Conservation (phyloP, 1,284 basidiomycete species). For the Boletus hoseneyae region DNA sequence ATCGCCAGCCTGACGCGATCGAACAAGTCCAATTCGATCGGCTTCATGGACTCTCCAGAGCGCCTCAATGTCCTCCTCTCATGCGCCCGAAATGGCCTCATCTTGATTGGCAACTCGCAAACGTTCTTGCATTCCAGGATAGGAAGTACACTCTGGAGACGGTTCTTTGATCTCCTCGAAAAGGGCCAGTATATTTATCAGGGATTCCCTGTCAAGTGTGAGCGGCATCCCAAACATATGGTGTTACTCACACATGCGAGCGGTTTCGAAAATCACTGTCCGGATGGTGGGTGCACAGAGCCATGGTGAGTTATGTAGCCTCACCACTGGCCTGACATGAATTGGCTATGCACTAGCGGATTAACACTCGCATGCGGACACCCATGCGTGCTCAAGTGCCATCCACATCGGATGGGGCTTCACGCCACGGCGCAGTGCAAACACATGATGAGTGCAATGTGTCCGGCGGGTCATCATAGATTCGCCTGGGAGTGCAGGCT, state of each 20-base stretch:
- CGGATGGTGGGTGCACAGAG: constrained; percentile 58
- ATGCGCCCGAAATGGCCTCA: constrained; percentile 54
- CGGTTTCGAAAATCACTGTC: constrained; percentile 53
- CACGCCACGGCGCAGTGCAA: constrained; percentile 35
- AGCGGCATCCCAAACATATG: constrained; percentile 44
- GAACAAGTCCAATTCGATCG: constrained; percentile 51
- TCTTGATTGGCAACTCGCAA: constrained; percentile 59
- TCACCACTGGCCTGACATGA: too few relatives aligned
- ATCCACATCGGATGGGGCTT: constrained; percentile 26
- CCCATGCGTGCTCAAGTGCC: constrained; percentile 50
- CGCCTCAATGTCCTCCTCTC: constrained; percentile 65
- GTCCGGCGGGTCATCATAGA: constrained; percentile 4
- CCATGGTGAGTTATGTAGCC: constrained; percentile 43
- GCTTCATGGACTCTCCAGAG: constrained; percentile 64
- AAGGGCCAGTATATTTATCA: constrained; percentile 46
- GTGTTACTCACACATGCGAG: constrained; percentile 36
- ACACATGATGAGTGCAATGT: constrained; percentile 13
- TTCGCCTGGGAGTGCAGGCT: constrained; percentile 16
- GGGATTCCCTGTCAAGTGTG: constrained; percentile 56
- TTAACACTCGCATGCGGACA: constrained; percentile 40
- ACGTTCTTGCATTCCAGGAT: constrained; percentile 54
- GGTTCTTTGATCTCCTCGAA: constrained; percentile 44
- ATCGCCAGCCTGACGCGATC: constrained; percentile 56
- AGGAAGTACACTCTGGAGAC: constrained; percentile 49
- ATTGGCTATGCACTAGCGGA: constrained; percentile 3